Evolutionary conservation across 2,329 filamentous ascomycete species (phyloP), one percentile per base, ranked within the genome.

Genomic region (Remersonia thermophila): DNA sequence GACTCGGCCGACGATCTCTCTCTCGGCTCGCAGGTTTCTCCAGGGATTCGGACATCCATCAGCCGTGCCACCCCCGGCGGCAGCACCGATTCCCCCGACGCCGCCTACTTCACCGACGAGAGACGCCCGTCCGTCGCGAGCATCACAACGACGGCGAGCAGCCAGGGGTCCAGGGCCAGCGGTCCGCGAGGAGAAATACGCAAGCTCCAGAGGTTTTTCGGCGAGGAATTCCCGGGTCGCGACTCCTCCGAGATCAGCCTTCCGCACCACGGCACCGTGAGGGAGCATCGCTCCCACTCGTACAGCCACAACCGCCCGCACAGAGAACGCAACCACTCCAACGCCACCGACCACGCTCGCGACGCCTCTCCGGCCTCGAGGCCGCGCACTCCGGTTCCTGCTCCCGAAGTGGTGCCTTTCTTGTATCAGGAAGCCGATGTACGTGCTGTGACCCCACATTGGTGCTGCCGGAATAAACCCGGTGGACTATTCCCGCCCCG

Each of bases 351-450:
- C 52, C 73, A 80, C 49, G 79, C 78, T 45, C 67, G 78, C 42
- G 80, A 87, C 44, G 70, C 69, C 31, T 93, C 87, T 36, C 85
- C 85, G 28, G 71, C 74, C 23, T 86, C 82, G 18, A 71, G 84
- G 47, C 84, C 87, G 32, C 73, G 81, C 49, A 93, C 84, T n/a
- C 86, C 87, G 10, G 69, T 86, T 35, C 83, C 83, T 29, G 84
- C 83, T 10, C 91, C 84, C 52, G 89, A 96, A 59, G 86, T 98
- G 39, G 91, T 93, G 27, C 91, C 91, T n/a, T 98, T 94, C 70
- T 71, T 93, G 43, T 96, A 91, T 55, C 91, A 96, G 59, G 84
- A 91, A 55, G 72, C 72, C 47, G 74, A 83, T 63, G 80, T 83
- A 58, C 65, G 77, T 69, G 25, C 32, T 40, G 13, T 27, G 34